A percentile compares a stretch with the other conserved stretches of the same genome.
phyloP scores from a whole-genome alignment of 1,139 yeast genomes.

The Entelexis paramagnoliae region DNA sequence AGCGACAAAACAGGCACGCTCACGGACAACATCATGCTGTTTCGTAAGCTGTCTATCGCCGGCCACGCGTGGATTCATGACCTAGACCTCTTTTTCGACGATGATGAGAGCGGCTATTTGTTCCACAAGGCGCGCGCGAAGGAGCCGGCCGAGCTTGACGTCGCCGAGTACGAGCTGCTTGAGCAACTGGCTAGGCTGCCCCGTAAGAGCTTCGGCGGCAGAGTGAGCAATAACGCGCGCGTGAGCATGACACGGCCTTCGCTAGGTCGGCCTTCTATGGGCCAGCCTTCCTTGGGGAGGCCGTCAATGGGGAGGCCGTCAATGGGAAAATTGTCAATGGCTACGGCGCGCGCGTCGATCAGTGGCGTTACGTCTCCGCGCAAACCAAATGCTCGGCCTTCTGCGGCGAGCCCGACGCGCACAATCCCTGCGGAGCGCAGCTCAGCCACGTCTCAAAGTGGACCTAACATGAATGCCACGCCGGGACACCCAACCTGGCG shows the following conservation, averaged over 20 bases:
- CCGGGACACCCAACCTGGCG: neutral
- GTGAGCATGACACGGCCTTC: conserved; percentile 10
- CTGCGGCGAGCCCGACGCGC: neutral
- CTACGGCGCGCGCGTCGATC: neutral
- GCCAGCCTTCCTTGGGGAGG: conserved; percentile 37
- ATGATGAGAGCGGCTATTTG: conserved; percentile 21
- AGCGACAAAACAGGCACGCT: conserved; percentile 96
- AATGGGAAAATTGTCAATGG: neutral
- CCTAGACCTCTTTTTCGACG: conserved; percentile 40
- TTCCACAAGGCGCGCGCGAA: conserved; percentile 22
- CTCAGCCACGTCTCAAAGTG: neutral
- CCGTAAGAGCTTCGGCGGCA: conserved; percentile 26
- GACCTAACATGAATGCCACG: neutral
- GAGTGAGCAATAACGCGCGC: conserved; percentile 18
- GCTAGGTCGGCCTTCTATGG: conserved; percentile 23
- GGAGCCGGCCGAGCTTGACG: conserved; percentile 11
- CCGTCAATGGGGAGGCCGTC: conserved; percentile 12
- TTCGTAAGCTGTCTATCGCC: conserved; percentile 70
- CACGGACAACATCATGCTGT: conserved; percentile 83
- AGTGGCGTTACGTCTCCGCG: neutral
- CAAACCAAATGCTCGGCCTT: neutral
- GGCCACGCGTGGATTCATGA: conserved; percentile 90
- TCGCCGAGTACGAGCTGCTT: conserved; percentile 24
- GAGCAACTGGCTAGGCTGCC: conserved; percentile 32
- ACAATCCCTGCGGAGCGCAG: neutral